A percentile compares a stretch with the other conserved stretches of the same genome.
Conservation (phyloP, 805 yeast species). For the Cyberlindnera petersonii region DNA sequence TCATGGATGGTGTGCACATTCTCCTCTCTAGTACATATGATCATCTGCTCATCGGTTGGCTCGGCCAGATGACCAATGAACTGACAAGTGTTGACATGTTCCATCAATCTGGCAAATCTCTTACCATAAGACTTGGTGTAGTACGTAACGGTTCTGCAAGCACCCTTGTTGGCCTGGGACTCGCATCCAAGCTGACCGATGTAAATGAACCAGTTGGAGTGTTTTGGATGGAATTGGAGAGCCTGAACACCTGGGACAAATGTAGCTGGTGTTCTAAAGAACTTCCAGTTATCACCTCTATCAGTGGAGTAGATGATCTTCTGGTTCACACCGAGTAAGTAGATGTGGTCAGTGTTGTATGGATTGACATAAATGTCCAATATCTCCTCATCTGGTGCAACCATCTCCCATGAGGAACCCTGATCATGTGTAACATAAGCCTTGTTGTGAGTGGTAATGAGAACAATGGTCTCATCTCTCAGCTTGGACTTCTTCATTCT, state of each 20-base stretch:
- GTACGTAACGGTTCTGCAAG: conserved; percentile 57
- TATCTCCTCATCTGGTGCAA: conserved; percentile 37
- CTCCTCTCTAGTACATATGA: conserved; percentile 58
- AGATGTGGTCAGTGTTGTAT: conserved; percentile 47
- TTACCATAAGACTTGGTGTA: conserved; percentile 66
- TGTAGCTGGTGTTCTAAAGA: conserved; percentile 43
- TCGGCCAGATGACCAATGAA: conserved; percentile 57
- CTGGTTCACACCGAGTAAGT: conserved; percentile 23
- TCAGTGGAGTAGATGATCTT: conserved; percentile 57
- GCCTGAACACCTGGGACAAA: conserved; percentile 52
- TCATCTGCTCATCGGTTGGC: conserved; percentile 44
- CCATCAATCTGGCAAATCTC: conserved; percentile 50
- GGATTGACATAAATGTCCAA: conserved; percentile 60
- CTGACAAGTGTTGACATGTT: conserved; percentile 57
- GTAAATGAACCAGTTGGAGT: conserved; percentile 60
- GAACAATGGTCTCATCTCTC: conserved; percentile 61
- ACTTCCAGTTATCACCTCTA: conserved; percentile 50
- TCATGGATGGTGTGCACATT: conserved; percentile 30
- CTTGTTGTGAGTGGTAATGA: conserved; percentile 48
- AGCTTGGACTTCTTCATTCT: conserved; percentile 32
- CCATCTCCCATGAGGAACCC: conserved; percentile 29
- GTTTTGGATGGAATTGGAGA: conserved; percentile 59
- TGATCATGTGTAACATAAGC: conserved; percentile 64
- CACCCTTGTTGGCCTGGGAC: conserved; percentile 17
- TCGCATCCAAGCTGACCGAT: conserved; percentile 59